Base-by-base conservation (phyloP, 75 land plant species). In the Pseudotsuga menziesii region DNA sequence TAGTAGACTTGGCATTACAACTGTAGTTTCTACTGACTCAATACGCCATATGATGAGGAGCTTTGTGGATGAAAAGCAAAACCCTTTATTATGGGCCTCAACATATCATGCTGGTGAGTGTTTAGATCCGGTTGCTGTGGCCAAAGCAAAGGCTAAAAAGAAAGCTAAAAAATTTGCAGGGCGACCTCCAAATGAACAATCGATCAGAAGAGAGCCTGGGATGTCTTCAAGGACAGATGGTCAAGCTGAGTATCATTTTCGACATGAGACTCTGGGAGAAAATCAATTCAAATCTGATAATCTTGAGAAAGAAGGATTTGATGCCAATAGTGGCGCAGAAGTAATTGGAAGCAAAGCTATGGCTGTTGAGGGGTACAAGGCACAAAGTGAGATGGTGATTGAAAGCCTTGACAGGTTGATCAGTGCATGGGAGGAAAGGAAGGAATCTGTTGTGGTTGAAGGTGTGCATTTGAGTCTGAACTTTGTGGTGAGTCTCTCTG, bases 41-140 rank as follows among this genome's bases (percentile, higher is more conserved):
- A 81, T 86, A 55, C 85, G 87, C 20, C 88, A 86, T 60, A 86
- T 86, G 88, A 86, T 86, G 88, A 81, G 88, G 56, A 78, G 88
- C n/a, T 86, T 86, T 75, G 83, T 77, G 17, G 83, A 82, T 77
- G 87, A 86, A 76, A 75, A 81, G 60, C 66, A 84, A 56, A 86
- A 81, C 69, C 88, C 88, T 41, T 76, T 86, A 44, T 75, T 84
- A 26, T 86, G 84, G 83, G 88, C 88, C 52, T 86, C 88, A 71
- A 86, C 88, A 2, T 86, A 86, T 58, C 88, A 87, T 80, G 88
- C 88, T 67, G 88, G 88, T 11, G 88, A 86, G 77, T 86, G 73
- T 67, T 72, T 86, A 54, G 88, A 86, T 74, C 88, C 87, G 25
- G 57, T 77, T 60, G 83, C 87, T 55, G 86, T 86, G 2, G 64